Evolutionary conservation across 768 basidiomycete genomes (phyloP).

Genomic region (Coprinopsis cinerea): DNA sequence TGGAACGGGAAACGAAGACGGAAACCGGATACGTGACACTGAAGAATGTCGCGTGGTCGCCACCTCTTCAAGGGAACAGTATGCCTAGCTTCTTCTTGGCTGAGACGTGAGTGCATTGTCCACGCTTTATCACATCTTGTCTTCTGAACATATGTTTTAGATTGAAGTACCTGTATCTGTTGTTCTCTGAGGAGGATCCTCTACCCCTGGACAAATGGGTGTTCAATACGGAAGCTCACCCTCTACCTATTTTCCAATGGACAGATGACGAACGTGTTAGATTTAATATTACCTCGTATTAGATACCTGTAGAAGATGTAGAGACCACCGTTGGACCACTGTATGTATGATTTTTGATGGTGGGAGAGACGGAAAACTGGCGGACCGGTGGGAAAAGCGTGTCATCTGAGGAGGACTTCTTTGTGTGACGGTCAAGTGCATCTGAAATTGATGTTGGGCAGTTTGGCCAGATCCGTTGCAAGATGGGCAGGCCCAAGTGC

Average conservation of each 20-base stretch:
- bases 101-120: slow-evolving; percentile 34
- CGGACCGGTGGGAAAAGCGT: slow-evolving; percentile 6
- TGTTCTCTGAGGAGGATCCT: slow-evolving; percentile 61
- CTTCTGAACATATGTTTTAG: slow-evolving; percentile 25
- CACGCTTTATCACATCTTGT: background rate
- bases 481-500: slow-evolving; percentile 18
- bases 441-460: slow-evolving; percentile 7
- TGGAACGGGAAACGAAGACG: slow-evolving; percentile 56
- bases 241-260: slow-evolving; percentile 68
- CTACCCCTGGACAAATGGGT: slow-evolving; percentile 53
- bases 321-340: background rate
- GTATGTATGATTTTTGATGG: too few species aligned
- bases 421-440: background rate
- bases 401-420: background rate
- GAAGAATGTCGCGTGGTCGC: slow-evolving; percentile 36
- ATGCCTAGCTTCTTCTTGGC: slow-evolving; percentile 61
- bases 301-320: background rate
- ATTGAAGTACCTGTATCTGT: slow-evolving; percentile 67
- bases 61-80: slow-evolving; percentile 38
- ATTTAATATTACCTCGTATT: slow-evolving; percentile 22
- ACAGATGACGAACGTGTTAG: slow-evolving; percentile 41
- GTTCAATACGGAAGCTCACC: slow-evolving; percentile 72
- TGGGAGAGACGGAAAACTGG: background rate
- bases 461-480: slow-evolving; percentile 11
- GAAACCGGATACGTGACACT: slow-evolving; percentile 58